Conservation (phyloP, 2,329 filamentous ascomycete genomes). For the Colletotrichum lentis region DNA sequence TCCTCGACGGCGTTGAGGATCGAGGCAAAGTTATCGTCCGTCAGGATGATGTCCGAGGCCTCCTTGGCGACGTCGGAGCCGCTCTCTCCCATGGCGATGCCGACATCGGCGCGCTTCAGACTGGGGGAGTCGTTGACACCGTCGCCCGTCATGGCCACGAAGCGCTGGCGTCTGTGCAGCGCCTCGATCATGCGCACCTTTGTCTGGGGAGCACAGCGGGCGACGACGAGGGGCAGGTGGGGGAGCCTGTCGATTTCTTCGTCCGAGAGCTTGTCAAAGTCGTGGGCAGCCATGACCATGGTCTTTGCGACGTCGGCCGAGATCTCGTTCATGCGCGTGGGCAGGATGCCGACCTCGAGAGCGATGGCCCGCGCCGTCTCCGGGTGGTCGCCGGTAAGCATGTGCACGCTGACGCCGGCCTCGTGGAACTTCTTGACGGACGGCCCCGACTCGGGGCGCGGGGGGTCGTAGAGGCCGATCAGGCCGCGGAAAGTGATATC, state of each 20-base stretch:
- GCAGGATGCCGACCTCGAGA: slow-evolving; percentile 69
- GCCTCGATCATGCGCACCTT: slow-evolving; percentile 78
- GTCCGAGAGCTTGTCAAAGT: slow-evolving; percentile 72
- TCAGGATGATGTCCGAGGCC: slow-evolving; percentile 72
- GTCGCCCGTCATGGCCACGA: slow-evolving; percentile 76
- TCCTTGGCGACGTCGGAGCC: slow-evolving; percentile 77
- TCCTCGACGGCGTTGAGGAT: slow-evolving; percentile 77
- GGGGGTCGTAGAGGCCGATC: slow-evolving; percentile 77
- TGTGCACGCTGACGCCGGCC: slow-evolving; percentile 71
- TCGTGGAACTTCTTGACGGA: slow-evolving; percentile 66
- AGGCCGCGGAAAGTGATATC: slow-evolving; percentile 73
- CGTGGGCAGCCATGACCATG: slow-evolving; percentile 72
- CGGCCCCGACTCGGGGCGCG: slow-evolving; percentile 70
- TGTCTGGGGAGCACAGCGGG: slow-evolving; percentile 71
- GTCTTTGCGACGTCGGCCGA: slow-evolving; percentile 63
- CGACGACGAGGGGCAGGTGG: slow-evolving; percentile 69
- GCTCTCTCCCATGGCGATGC: slow-evolving; percentile 74
- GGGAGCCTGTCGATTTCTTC: slow-evolving; percentile 69
- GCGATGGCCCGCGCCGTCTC: slow-evolving; percentile 72
- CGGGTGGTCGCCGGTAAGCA: slow-evolving; percentile 75
- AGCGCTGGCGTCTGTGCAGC: slow-evolving; percentile 69
- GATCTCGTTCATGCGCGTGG: slow-evolving; percentile 58
- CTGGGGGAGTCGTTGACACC: slow-evolving; percentile 76
- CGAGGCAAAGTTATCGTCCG: slow-evolving; percentile 76
- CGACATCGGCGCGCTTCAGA: slow-evolving; percentile 72